Conservation (phyloP, 371 early-diverging fungal species). For the Syncephalastrum sp. region DNA sequence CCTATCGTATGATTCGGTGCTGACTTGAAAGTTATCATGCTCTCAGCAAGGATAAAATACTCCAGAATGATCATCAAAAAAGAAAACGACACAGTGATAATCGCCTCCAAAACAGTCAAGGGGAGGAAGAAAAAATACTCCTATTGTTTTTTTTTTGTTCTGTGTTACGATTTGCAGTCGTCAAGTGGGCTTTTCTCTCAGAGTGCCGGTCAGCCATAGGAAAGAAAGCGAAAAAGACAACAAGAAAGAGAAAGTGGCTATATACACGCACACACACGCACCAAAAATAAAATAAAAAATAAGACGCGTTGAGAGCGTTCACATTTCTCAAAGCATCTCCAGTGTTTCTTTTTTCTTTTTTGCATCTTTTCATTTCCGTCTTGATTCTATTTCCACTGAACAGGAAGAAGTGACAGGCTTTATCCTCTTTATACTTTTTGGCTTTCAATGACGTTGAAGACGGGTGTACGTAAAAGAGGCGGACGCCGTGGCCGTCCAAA, state of each 20-base stretch:
- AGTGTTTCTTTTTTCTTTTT: constrained; percentile 2
- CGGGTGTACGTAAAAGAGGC: constrained; percentile 15
- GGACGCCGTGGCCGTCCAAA: constrained; percentile 18
- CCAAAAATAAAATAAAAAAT: constrained; percentile 12
- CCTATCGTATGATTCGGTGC: background rate
- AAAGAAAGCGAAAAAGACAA: background rate
- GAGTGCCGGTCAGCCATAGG: no score
- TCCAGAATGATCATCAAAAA: background rate
- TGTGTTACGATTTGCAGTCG: no score
- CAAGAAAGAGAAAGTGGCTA: background rate
- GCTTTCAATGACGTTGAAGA: constrained; percentile 14
- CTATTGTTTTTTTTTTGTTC: no score
- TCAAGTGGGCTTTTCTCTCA: no score
- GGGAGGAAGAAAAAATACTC: constrained; percentile 3
- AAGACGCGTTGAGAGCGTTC: background rate
- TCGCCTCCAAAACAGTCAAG: background rate
- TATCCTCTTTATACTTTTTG: no score
- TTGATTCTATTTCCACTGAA: background rate
- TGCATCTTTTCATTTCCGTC: constrained; percentile 1
- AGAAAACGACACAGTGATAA: background rate
- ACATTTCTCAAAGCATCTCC: background rate
- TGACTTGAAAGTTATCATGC: background rate
- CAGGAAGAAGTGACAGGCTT: background rate
- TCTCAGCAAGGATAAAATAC: background rate
- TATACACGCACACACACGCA: background rate